Conservation (phyloP, 306 rosid species). For the Lotus japonicus region DNA sequence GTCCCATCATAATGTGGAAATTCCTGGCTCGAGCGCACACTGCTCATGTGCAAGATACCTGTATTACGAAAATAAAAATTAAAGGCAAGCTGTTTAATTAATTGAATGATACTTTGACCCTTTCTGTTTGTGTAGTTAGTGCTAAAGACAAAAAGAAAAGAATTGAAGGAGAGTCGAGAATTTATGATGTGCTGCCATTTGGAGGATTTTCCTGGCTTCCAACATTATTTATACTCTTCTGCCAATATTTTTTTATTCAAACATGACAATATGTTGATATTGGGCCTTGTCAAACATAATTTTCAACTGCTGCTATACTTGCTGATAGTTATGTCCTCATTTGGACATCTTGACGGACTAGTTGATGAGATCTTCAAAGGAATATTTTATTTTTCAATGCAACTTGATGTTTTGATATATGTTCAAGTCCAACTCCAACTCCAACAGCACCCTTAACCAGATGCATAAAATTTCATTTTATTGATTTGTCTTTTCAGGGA, state of each 20-base stretch:
- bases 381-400: slow-evolving; percentile 11
- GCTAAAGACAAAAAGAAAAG: slow-evolving; percentile 34
- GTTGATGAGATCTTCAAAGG: slow-evolving; percentile 13
- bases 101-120: slow-evolving; percentile 38
- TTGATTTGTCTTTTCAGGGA: slow-evolving; percentile 17
- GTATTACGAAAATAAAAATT: neutral
- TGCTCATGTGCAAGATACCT: too few relatives aligned
- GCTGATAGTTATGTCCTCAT: slow-evolving; percentile 20
- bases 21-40: too few relatives aligned
- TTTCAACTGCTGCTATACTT: slow-evolving; percentile 20
- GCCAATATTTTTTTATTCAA: slow-evolving; percentile 20
- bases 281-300: slow-evolving; percentile 47
- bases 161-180: slow-evolving; percentile 8
- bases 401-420: slow-evolving; percentile 26
- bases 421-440: neutral
- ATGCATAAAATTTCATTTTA: slow-evolving; percentile 13
- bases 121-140: slow-evolving; percentile 42
- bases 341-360: neutral
- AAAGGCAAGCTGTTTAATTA: slow-evolving; percentile 27
- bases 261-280: neutral
- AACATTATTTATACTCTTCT: slow-evolving; percentile 19
- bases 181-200: slow-evolving; percentile 57
- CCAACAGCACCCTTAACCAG: neutral
- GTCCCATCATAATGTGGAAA: too few relatives aligned
- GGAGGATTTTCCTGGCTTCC: slow-evolving; percentile 51